These are phyloP conservation scores for Elaphomyces granulatus DNA, from an alignment of 495 filamentous ascomycete species.

Conservation along the genomic window DNA sequence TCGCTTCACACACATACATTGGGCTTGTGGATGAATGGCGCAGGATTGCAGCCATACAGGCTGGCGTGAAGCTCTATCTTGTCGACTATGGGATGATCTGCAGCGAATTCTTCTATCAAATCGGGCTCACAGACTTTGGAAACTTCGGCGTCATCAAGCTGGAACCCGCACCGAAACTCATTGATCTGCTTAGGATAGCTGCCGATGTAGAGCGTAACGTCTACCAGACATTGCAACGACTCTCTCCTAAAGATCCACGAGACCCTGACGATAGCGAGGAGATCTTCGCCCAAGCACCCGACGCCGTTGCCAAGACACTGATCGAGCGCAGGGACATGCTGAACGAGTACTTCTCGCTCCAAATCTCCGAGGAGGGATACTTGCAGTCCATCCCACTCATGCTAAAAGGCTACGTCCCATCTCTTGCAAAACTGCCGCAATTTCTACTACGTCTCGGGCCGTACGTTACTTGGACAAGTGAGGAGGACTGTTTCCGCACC, in stretches of 20 bases:
- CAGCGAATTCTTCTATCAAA: slow-evolving; percentile 92
- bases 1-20: slow-evolving; percentile 84
- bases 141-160: slow-evolving; percentile 84
- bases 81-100: slow-evolving; percentile 85
- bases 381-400: slow-evolving; percentile 69
- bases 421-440: slow-evolving; percentile 69
- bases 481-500: slow-evolving; percentile 72
- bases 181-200: slow-evolving; percentile 56
- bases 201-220: slow-evolving; percentile 45
- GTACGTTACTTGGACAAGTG: slow-evolving; percentile 70
- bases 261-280: slow-evolving; percentile 37
- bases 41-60: slow-evolving; percentile 82
- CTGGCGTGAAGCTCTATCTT: slow-evolving; percentile 82
- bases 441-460: slow-evolving; percentile 86
- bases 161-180: slow-evolving; percentile 55
- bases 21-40: slow-evolving; percentile 79
- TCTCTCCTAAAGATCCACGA: slow-evolving; percentile 8
- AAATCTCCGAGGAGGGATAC: slow-evolving; percentile 65
- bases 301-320: slow-evolving; percentile 44
- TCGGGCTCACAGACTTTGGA: slow-evolving; percentile 89
- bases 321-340: slow-evolving; percentile 74
- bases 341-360: slow-evolving; percentile 77
- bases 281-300: slow-evolving; percentile 51
- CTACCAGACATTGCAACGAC: slow-evolving; percentile 14
- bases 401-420: slow-evolving; percentile 76